Conservation (phyloP, 371 early-diverging fungal species). For the Hamiltosporidium tvaerminnensis region DNA sequence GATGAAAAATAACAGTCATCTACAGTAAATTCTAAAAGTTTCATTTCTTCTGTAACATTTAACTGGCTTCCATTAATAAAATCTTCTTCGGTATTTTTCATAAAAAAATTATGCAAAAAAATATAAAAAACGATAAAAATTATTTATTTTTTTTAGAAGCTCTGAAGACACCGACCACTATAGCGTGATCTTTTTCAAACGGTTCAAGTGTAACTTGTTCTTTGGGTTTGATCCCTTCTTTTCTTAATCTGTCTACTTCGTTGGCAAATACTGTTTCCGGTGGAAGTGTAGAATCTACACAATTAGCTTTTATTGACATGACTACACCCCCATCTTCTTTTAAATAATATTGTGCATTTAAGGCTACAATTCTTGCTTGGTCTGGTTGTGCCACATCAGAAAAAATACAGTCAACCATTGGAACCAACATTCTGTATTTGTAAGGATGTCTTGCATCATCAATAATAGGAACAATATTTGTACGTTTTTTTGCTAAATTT, state of each 20-base stretch:
- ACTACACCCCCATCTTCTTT: conserved; percentile 91
- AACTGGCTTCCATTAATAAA: too few species aligned
- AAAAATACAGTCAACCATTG: conserved; percentile 96
- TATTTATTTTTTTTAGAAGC: neutral
- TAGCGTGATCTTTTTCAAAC: conserved; percentile 98
- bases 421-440: conserved; percentile 98
- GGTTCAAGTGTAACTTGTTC: conserved; percentile 98
- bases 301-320: conserved; percentile 98
- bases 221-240: conserved; percentile 90
- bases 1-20: too few species aligned
- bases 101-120: too few species aligned
- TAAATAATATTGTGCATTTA: conserved; percentile 94
- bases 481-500: conserved; percentile 98
- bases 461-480: conserved; percentile 97
- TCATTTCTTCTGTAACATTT: too few species aligned
- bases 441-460: conserved; percentile 99
- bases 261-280: conserved; percentile 94
- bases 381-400: conserved; percentile 99
- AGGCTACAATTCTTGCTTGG: conserved; percentile 94
- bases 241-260: conserved; percentile 92
- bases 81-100: too few species aligned
- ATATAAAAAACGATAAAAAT: too few species aligned
- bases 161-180: conserved; percentile 67
- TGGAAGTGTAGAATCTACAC: conserved; percentile 94
- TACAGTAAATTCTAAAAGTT: too few species aligned